These are phyloP conservation scores for Royoungia palumana DNA, from an alignment of 768 basidiomycete genomes.

Conservation along the genomic window DNA sequence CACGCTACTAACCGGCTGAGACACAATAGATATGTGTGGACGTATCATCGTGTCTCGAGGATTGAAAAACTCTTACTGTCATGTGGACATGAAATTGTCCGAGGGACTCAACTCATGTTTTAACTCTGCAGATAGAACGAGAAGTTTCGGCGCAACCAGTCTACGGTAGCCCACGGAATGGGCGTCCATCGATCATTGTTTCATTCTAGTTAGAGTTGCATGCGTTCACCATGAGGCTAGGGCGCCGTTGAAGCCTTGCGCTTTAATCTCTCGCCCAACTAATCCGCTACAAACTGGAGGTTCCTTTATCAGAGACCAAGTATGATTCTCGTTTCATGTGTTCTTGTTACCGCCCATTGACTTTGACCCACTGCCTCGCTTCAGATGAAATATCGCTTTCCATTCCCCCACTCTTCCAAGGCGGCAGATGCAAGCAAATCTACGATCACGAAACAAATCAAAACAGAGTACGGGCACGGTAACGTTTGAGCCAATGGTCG, in stretches of 20 bases:
- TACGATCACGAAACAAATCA: not conserved
- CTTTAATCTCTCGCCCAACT: slow-evolving; percentile 1
- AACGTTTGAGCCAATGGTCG: not conserved
- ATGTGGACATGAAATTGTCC: slow-evolving; percentile 4
- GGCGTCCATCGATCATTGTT: slow-evolving; percentile 8
- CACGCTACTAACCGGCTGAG: not conserved
- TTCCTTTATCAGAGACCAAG: not conserved
- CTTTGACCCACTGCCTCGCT: not conserved
- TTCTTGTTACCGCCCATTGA: not conserved
- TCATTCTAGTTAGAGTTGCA: slow-evolving; percentile 8
- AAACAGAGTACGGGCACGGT: slow-evolving; percentile 1
- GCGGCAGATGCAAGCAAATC: not conserved
- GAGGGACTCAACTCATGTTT: slow-evolving; percentile 3
- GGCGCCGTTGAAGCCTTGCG: slow-evolving; percentile 3
- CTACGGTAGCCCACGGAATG: not conserved
- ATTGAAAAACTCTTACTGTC: not conserved
- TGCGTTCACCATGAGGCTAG: slow-evolving; percentile 20
- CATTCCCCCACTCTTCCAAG: not conserved
- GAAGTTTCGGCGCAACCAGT: not conserved
- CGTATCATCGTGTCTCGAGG: slow-evolving; percentile 1
- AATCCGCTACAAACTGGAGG: too few relatives aligned
- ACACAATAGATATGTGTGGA: slow-evolving; percentile 2
- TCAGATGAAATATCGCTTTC: slow-evolving; percentile 3
- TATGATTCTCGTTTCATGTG: slow-evolving; percentile 1
- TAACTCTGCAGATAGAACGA: slow-evolving; percentile 2